Base-by-base conservation (phyloP, 805 yeast genomes). In the Monosporozyma aerobia region DNA sequence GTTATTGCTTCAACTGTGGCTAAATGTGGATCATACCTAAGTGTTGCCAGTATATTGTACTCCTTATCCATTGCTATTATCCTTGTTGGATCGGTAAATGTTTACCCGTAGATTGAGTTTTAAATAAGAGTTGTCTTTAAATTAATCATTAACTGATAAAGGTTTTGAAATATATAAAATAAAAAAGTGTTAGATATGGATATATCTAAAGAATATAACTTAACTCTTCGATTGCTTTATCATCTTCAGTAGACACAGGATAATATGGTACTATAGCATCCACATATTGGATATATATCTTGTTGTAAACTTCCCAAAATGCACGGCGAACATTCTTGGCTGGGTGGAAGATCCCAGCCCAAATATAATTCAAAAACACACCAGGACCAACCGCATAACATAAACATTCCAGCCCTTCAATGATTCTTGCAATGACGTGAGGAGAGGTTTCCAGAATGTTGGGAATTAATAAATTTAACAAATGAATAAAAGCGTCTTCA, bases 391-490 rank as follows among this genome's bases (percentile, higher is more conserved):
- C 65, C 0, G 84, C 84, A 47, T 77, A 71, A 37, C 92, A 73
- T 29, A 89, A 64, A 1, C 87, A 84, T 54, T 86, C 90, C 29
- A 94, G 73, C 51, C 90, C 85, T 52, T 89, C 97, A 47, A 87
- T 57, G 1, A 94, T 82, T 57, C 98, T 79, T 9, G 73, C 76
- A 53, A 90, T 90, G 13, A 90, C 97, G 68, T 94, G 99, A 0
- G 98, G 98, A 0, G 97, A 90, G 0, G 96, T 87, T 67, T 92
- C 99, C 64, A 81, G 90, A 2, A 94, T 74, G 65, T 94, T 94
- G 1, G 99, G 99, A 69, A 90, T 70, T 22, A 94, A 68, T 49
- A 90, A 73, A 64, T 94, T 89, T 62, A 94, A 71, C 54, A 83
- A 78, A 66, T 94, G 97, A 10, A 88, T 65, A 71, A 94, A 89